A percentile compares a stretch with the other conserved stretches of the same genome.
Conservation (phyloP, 768 basidiomycete species). For the Suillus ampliporus region DNA sequence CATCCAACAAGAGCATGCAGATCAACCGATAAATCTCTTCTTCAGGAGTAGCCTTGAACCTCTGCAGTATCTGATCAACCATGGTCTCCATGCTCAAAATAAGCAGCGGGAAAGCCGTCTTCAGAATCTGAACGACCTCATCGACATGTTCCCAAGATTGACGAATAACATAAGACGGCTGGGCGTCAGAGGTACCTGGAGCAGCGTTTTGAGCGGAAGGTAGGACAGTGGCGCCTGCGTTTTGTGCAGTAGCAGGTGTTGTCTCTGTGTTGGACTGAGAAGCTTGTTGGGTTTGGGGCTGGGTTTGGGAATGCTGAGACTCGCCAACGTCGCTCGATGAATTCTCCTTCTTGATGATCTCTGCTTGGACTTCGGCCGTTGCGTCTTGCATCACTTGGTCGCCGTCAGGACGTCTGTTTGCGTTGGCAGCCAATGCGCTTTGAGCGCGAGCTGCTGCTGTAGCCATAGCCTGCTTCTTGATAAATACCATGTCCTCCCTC, state of each 20-base stretch:
- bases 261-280: constrained; percentile 9
- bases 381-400: constrained; percentile 37
- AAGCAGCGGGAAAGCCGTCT: constrained; percentile 94
- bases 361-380: constrained; percentile 32
- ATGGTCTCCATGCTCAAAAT: constrained; percentile 96
- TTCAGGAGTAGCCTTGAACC: constrained; percentile 88
- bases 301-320: constrained; percentile 25
- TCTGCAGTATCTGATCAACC: constrained; percentile 89
- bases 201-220: constrained; percentile 17
- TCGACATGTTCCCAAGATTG: constrained; percentile 92
- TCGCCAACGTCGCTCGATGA: constrained; percentile 26
- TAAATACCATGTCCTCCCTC: constrained; percentile 66
- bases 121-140: constrained; percentile 90
- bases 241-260: constrained; percentile 25
- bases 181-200: constrained; percentile 24
- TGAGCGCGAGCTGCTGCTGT: constrained; percentile 39
- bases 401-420: constrained; percentile 36
- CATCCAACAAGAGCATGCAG: constrained; percentile 87
- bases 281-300: constrained; percentile 1
- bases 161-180: constrained; percentile 46
- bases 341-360: constrained; percentile 32
- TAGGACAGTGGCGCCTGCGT: constrained; percentile 11
- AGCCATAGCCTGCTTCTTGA: constrained; percentile 49
- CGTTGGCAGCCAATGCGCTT: constrained; percentile 33
- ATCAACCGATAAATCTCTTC: constrained; percentile 95